Conservation (phyloP, 2,329 filamentous ascomycete genomes). For the Furcasterigmium sp. region DNA sequence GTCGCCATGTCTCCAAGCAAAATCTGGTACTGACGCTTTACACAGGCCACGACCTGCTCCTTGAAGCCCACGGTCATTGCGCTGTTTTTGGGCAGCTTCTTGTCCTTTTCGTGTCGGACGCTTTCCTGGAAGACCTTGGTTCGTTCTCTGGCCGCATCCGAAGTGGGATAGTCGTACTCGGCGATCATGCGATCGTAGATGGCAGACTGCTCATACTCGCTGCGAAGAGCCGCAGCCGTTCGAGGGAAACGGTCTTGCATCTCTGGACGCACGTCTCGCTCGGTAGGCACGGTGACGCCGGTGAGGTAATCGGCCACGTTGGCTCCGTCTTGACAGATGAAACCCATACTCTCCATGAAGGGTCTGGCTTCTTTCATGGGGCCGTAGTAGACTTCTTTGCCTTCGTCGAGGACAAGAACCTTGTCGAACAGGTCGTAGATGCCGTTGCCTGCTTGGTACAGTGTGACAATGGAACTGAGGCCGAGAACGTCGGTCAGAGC, state of each 20-base stretch:
- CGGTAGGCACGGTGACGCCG: conserved; percentile 60
- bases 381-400: conserved; percentile 62
- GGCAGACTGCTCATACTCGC: conserved; percentile 44
- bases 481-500: conserved; percentile 59
- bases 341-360: conserved; percentile 62
- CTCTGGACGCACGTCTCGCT: conserved; percentile 52
- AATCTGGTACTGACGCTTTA: conserved; percentile 59
- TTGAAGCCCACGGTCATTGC: conserved; percentile 50
- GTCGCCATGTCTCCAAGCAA: conserved; percentile 60
- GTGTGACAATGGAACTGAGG: conserved; percentile 55
- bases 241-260: conserved; percentile 36
- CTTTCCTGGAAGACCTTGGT: conserved; percentile 50
- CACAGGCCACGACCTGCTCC: conserved; percentile 50
- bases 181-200: conserved; percentile 44
- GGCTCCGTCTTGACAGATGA: conserved; percentile 55
- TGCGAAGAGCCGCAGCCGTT: conserved; percentile 36
- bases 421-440: conserved; percentile 69
- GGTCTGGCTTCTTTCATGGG: conserved; percentile 50
- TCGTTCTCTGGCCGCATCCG: conserved; percentile 37
- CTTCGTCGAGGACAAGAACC: conserved; percentile 61
- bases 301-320: conserved; percentile 64
- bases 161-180: conserved; percentile 53
- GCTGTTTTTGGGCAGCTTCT: conserved; percentile 45
- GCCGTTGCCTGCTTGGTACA: conserved; percentile 66
- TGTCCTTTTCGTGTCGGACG: conserved; percentile 49